Evolutionary conservation across 345 rosid species (phyloP), one percentile per base, ranked within the genome.

Genomic region (Laguncularia racemosa): DNA sequence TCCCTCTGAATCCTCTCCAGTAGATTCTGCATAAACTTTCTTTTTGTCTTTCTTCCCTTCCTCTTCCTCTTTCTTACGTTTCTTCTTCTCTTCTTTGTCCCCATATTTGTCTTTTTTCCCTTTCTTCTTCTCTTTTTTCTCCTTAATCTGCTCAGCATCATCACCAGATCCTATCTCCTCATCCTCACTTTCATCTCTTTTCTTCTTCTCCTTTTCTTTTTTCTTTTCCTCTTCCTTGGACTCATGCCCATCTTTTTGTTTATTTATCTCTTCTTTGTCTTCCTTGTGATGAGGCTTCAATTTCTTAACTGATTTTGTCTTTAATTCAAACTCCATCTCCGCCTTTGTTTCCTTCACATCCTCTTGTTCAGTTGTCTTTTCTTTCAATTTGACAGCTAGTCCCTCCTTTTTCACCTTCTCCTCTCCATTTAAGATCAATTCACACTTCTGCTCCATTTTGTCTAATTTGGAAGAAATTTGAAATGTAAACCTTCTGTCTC

Each of bases 231-330:
- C 17, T 11, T 65, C 55, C 51, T 6, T 50, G 19, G 13, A 46
- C 50, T 53, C 26, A 2, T 16, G 58, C 15, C 55, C 63, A 1
- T 47, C 58, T n/a, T 47, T 60, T 40, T 19, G 65, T 51, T 56
- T 33, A 20, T 38, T 50, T 20, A 56, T 50, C 44, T 60, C 48
- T 38, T 61, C 64, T 46, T 47, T 55, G 28, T 49, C 66, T 66
- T 72, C 59, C 59, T 57, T 56, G 56, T 47, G 52, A 18, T 55
- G 61, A 13, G 67, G 51, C 68, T 83, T 79, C 47, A 74, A 81
- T 70, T 84, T 82, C 75, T 85, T 85, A 0, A 53, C 59, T 0
- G 83, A 67, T 70, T 85, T 81, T 19, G 82, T 70, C 73, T 88
- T 78, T 71, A 81, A 68, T 54, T 80, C 82, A 66, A 78, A 58